Percentiles rank a stretch among this genome's conserved stretches.
Conservation (phyloP, 2,329 filamentous ascomycete species). For the Neonectria hederae region DNA sequence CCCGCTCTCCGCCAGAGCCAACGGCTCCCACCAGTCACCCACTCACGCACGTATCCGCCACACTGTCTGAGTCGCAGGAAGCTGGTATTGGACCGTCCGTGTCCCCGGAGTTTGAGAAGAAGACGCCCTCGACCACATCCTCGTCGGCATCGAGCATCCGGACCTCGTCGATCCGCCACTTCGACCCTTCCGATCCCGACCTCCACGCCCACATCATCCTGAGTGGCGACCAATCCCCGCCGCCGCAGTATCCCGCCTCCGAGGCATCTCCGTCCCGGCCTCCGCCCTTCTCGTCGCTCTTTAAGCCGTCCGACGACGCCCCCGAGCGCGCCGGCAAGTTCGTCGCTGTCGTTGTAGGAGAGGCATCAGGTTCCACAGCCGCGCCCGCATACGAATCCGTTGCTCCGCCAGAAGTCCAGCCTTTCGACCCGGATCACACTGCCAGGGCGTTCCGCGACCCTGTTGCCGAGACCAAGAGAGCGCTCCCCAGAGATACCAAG, state of each 20-base stretch:
- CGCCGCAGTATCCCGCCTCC: slow-evolving; percentile 67
- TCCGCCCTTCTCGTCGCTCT: slow-evolving; percentile 70
- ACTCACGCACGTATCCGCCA: slow-evolving; percentile 44
- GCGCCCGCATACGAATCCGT: slow-evolving; percentile 65
- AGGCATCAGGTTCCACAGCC: slow-evolving; percentile 51
- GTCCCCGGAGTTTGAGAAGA: slow-evolving; percentile 48
- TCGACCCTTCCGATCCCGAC: slow-evolving; percentile 36
- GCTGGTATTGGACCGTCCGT: slow-evolving; percentile 47
- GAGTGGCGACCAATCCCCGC: slow-evolving; percentile 59
- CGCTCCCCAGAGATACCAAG: slow-evolving; percentile 84
- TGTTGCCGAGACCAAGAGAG: slow-evolving; percentile 82
- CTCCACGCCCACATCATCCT: slow-evolving; percentile 35
- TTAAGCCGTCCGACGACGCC: slow-evolving; percentile 51
- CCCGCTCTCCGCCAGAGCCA: slow-evolving; percentile 13
- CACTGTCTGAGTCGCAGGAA: slow-evolving; percentile 50
- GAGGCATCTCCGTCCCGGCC: slow-evolving; percentile 64
- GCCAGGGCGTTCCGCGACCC: slow-evolving; percentile 58
- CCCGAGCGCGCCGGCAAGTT: slow-evolving; percentile 48
- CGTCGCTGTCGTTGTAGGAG: slow-evolving; percentile 45
- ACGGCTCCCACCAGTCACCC: slow-evolving; percentile 6
- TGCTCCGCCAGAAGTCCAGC: slow-evolving; percentile 45
- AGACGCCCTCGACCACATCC: slow-evolving; percentile 43
- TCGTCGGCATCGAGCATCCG: slow-evolving; percentile 38
- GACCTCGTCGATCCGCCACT: slow-evolving; percentile 39
- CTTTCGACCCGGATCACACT: slow-evolving; percentile 49